A percentile compares a stretch with the other conserved stretches of the same genome.
Evolutionary conservation across 1,139 yeast species (phyloP).

Genomic region (Wickerhamiella infanticola): DNA sequence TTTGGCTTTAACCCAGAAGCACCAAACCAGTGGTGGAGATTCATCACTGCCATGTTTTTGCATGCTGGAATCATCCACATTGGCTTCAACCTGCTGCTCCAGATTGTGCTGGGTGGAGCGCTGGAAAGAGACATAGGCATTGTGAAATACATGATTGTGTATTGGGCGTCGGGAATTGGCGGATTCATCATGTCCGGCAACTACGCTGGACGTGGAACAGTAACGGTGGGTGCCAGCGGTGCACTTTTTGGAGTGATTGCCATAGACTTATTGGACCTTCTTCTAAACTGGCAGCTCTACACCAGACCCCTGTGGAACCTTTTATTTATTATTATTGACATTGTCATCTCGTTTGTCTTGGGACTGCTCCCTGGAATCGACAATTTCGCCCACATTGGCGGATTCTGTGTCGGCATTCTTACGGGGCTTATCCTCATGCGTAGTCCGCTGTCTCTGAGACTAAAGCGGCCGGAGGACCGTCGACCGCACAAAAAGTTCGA

Average conservation of each 20-base stretch:
- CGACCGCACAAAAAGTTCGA: slow-evolving; percentile 10
- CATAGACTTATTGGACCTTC: slow-evolving; percentile 40
- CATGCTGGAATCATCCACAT: slow-evolving; percentile 68
- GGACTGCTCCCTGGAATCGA: slow-evolving; percentile 65
- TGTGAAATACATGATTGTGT: slow-evolving; percentile 40
- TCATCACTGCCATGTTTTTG: slow-evolving; percentile 54
- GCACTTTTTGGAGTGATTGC: slow-evolving; percentile 58
- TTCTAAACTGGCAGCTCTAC: slow-evolving; percentile 39
- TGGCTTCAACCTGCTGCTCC: slow-evolving; percentile 46
- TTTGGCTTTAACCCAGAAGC: slow-evolving; percentile 29
- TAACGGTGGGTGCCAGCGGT: slow-evolving; percentile 67
- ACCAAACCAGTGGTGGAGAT: slow-evolving; percentile 54
- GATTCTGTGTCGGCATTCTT: slow-evolving; percentile 49
- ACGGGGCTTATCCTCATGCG: slow-evolving; percentile 38
- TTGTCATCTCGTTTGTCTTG: slow-evolving; percentile 43
- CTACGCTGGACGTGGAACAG: slow-evolving; percentile 53
- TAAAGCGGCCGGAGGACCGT: slow-evolving; percentile 11
- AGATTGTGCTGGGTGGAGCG: slow-evolving; percentile 44
- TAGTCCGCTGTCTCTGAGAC: slow-evolving; percentile 34
- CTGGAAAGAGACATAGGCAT: slow-evolving; percentile 48
- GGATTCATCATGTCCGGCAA: slow-evolving; percentile 62
- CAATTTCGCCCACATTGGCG: slow-evolving; percentile 66
- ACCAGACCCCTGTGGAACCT: slow-evolving; percentile 30
- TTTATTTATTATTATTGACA: slow-evolving; percentile 37
- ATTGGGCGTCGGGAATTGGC: slow-evolving; percentile 46